Evolutionary conservation across 2,329 filamentous ascomycete species (phyloP).

Genomic region (Aspergillus sp.): DNA sequence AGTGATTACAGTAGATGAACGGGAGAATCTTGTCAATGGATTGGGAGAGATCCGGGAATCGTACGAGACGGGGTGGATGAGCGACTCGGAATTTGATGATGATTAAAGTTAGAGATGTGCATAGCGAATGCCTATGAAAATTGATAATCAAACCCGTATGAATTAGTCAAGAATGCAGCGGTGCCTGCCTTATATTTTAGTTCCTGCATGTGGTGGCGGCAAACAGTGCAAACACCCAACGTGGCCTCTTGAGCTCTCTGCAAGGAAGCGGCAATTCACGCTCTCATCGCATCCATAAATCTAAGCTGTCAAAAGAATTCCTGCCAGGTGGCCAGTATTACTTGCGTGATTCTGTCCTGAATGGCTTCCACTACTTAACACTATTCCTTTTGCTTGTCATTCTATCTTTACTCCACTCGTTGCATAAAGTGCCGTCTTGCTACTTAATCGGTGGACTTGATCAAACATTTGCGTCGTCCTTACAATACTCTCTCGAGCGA

Average conservation of each 20-base stretch:
- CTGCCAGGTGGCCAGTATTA: constrained; percentile 35
- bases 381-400: not conserved
- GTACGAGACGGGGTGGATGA: constrained; percentile 85
- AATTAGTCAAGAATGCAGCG: not conserved
- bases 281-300: constrained; percentile 12
- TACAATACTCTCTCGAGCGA: not conserved
- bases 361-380: constrained; percentile 27
- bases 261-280: constrained; percentile 2
- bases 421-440: not conserved
- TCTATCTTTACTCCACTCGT: not conserved
- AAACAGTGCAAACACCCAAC: constrained; percentile 25
- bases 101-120: constrained; percentile 27
- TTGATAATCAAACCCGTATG: not conserved
- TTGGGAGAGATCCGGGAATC: constrained; percentile 81
- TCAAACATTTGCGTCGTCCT: not conserved
- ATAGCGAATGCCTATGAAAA: not conserved
- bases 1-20: constrained; percentile 69
- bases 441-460: constrained; percentile 1
- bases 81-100: constrained; percentile 54
- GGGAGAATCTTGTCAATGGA: constrained; percentile 78
- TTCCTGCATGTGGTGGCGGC: not conserved
- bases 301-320: constrained; percentile 18
- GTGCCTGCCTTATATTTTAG: not conserved
- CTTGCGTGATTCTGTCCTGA: constrained; percentile 23
- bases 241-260: constrained; percentile 29